phyloP scores from a whole-genome alignment of 768 basidiomycete genomes.

The Gymnopilus junonius region DNA sequence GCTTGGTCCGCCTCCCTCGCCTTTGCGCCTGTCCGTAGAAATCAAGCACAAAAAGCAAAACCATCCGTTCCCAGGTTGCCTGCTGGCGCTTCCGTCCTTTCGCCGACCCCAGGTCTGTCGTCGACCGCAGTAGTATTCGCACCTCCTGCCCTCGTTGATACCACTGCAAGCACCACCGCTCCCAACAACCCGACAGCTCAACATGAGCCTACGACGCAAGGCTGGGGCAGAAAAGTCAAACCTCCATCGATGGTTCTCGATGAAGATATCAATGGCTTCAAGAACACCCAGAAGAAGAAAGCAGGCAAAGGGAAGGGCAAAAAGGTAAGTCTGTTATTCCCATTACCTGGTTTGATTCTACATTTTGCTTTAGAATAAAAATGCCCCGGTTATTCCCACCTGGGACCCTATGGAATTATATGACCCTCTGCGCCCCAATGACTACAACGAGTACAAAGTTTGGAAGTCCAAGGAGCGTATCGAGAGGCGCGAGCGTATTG shows the following conservation, averaged over 20 bases:
- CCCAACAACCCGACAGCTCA: neutral
- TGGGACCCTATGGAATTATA: conserved; percentile 87
- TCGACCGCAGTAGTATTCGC: conserved; percentile 74
- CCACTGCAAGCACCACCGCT: conserved; percentile 27
- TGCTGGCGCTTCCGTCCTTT: conserved; percentile 63
- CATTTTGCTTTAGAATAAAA: conserved; percentile 55
- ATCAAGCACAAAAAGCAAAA: conserved; percentile 62
- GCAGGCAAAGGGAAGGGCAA: conserved; percentile 62
- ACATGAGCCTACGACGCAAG: conserved; percentile 47
- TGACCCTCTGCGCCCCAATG: conserved; percentile 84
- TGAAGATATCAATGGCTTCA: conserved; percentile 88
- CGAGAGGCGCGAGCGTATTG: conserved; percentile 69
- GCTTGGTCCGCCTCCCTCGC: conserved; percentile 92
- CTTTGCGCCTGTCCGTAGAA: conserved; percentile 81
- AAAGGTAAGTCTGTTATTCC: conserved; percentile 52
- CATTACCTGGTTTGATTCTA: neutral
- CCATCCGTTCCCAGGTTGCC: conserved; percentile 54
- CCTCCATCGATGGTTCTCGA: conserved; percentile 91
- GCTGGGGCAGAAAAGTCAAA: conserved; percentile 89
- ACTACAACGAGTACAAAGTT: conserved; percentile 86
- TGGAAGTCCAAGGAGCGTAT: conserved; percentile 80
- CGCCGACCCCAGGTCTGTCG: conserved; percentile 36
- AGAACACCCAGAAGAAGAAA: conserved; percentile 57
- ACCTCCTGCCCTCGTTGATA: conserved; percentile 61
- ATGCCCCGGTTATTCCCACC: conserved; percentile 49